Evolutionary conservation across 305 asterid species (phyloP).

Genomic region (Plantago lanceolata): DNA sequence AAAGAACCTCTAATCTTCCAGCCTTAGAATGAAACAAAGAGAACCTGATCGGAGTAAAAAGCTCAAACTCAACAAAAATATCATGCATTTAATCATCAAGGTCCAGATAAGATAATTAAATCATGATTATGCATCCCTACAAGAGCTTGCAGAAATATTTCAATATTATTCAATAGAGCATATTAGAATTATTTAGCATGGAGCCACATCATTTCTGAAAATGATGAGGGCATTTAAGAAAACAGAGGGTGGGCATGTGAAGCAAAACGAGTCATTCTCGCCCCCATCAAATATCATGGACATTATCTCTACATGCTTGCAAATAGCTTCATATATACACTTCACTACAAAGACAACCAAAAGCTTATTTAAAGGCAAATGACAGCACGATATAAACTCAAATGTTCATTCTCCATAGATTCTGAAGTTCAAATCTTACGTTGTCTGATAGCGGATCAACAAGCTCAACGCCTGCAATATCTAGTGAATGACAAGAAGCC

Average conservation of each 20-base stretch:
- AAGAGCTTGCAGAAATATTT: background rate
- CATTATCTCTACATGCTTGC: background rate
- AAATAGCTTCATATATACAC: background rate
- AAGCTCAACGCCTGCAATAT: constrained; percentile 94
- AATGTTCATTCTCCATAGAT: constrained; percentile 19
- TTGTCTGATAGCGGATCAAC: constrained; percentile 92
- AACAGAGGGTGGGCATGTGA: constrained; percentile 6
- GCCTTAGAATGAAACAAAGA: too few relatives aligned
- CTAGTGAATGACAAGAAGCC: constrained; percentile 93
- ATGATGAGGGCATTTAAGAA: constrained; percentile 15
- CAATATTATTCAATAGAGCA: background rate
- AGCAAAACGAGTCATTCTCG: constrained; percentile 14
- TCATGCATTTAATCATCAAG: too few relatives aligned
- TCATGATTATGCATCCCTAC: background rate
- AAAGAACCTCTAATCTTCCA: background rate
- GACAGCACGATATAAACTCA: background rate
- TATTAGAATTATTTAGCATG: constrained; percentile 11
- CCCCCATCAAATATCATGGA: constrained; percentile 5
- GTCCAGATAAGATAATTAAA: background rate
- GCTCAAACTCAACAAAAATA: too few relatives aligned
- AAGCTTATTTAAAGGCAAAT: background rate
- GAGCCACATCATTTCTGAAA: constrained; percentile 10
- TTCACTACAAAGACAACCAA: too few relatives aligned
- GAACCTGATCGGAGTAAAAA: too few relatives aligned
- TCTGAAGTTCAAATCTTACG: constrained; percentile 46